These are phyloP conservation scores for Styphnolobium japonicum DNA, from an alignment of 306 rosid species.

Conservation along the genomic window DNA sequence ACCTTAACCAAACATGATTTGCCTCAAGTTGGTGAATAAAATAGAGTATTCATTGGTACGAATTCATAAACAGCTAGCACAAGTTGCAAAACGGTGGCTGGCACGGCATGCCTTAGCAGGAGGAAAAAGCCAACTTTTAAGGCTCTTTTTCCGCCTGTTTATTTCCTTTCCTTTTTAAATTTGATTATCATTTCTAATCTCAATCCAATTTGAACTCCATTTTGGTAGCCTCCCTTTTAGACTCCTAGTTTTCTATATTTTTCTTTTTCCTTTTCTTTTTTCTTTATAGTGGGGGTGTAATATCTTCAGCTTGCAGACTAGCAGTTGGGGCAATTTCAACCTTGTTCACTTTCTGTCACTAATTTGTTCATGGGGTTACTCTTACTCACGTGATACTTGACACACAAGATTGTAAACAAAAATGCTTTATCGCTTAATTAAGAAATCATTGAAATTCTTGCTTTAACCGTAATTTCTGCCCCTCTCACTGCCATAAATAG, in stretches of 20 bases:
- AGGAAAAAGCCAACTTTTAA: neutral
- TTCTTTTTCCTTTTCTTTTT: neutral
- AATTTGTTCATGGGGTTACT: neutral
- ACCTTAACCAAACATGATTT: neutral
- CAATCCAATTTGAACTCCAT: neutral
- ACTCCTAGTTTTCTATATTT: neutral
- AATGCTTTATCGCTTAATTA: neutral
- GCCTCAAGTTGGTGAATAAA: neutral
- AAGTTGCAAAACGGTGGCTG: neutral
- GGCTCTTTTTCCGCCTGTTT: neutral
- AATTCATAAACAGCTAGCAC: neutral
- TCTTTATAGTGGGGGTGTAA: neutral
- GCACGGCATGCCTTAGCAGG: neutral
- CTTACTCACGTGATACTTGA: slow-evolving; percentile 8
- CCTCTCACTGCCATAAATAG: slow-evolving; percentile 15
- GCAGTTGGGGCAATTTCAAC: neutral
- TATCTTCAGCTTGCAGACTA: neutral
- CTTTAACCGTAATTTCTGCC: neutral
- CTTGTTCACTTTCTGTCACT: neutral
- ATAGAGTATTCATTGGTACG: neutral
- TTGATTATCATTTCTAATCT: neutral
- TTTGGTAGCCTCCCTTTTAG: neutral
- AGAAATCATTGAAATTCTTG: neutral
- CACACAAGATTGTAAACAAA: neutral
- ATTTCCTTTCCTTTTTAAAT: neutral